A percentile compares a stretch with the other conserved stretches of the same genome.
These are phyloP conservation scores for Discostella stelligeroides DNA, from an alignment of 108 stramenopile species.

Conservation along the genomic window DNA sequence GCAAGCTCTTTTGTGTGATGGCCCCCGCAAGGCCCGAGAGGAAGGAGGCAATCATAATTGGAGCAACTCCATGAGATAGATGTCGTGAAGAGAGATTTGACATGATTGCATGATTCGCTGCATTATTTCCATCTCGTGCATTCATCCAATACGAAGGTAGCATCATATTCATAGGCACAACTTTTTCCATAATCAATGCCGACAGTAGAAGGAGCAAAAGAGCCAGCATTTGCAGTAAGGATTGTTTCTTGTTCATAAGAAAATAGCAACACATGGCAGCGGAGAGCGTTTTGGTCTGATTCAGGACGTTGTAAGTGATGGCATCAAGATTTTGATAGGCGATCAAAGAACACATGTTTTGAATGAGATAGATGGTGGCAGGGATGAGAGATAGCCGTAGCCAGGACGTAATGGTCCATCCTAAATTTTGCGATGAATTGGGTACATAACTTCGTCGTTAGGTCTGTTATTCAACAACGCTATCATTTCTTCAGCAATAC, in stretches of 20 bases:
- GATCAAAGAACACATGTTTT: conserved; percentile 86
- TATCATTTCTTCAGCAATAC: too few species aligned
- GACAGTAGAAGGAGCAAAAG: conserved; percentile 78
- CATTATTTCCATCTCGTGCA: conserved; percentile 5
- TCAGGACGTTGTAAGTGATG: conserved; percentile 93
- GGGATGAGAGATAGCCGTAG: conserved; percentile 78
- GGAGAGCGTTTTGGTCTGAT: conserved; percentile 94
- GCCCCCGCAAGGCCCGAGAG: conserved; percentile 92
- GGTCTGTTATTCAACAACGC: too few species aligned
- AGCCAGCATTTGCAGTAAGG: conserved; percentile 78
- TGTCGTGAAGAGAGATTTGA: conserved; percentile 44
- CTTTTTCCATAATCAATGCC: conserved; percentile 80
- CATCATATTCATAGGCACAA: conserved; percentile 48
- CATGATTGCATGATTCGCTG: neutral
- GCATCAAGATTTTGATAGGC: conserved; percentile 94
- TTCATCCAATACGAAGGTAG: conserved; percentile 22
- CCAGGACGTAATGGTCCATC: conserved; percentile 72
- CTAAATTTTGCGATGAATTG: conserved; percentile 3
- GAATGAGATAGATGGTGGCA: conserved; percentile 88
- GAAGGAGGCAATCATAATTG: conserved; percentile 80
- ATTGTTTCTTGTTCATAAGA: conserved; percentile 86
- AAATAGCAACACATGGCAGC: conserved; percentile 93
- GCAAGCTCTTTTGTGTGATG: conserved; percentile 88
- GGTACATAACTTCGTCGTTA: too few species aligned
- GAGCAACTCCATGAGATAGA: conserved; percentile 79